Evolutionary conservation across 2,329 filamentous ascomycete genomes (phyloP), one percentile per base, ranked within the genome.

Genomic region (Penicillium sp.): DNA sequence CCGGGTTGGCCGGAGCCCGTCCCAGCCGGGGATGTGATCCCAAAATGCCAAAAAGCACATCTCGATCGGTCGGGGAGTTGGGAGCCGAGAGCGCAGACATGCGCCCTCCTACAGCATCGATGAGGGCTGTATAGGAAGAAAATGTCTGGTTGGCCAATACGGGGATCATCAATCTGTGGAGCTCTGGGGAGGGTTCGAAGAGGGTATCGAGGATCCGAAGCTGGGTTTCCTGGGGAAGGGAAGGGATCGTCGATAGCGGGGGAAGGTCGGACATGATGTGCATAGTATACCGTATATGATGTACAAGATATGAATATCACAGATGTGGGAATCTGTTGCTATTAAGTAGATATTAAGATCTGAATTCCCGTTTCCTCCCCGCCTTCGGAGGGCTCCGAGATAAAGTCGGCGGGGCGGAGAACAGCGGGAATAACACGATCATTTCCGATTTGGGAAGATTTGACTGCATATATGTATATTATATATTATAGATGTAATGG

Each of bases 11-110:
- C 32, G 70, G 66, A 11, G 70, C 67, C 64, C 86, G 88, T 11
- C 92, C 92, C 8, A 97, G 81, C 2, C 92, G 83, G 0, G 92
- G 92, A 71, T 97, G 92, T 8, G 90, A 87, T 47, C 84, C 85
- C 1, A 97, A 78, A 54, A 96, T 92, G 14, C 79, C 78, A 40
- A 90, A 83, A 0, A 97, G 80, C 56, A 79, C 83, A 46, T 75
- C 66, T 7, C 76, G 80, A 57, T 85, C 80, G 35, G 76, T 76
- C 18, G 77, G 72, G 7, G 74, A 79, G 29, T 72, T 70, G 7
- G 79, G 80, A 4, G 80, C 78, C 8, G 81, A 78, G 2, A 92
- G 79, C 2, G 79, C 77, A 10, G 79, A 79, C 49, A 96, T 80
- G 62, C 86, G 81, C 9, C 78, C 68, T 16, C 85, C 83, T 39